These are phyloP conservation scores for Aphanomyces astaci DNA, from an alignment of 352 stramenopile genomes.

Conservation along the genomic window DNA sequence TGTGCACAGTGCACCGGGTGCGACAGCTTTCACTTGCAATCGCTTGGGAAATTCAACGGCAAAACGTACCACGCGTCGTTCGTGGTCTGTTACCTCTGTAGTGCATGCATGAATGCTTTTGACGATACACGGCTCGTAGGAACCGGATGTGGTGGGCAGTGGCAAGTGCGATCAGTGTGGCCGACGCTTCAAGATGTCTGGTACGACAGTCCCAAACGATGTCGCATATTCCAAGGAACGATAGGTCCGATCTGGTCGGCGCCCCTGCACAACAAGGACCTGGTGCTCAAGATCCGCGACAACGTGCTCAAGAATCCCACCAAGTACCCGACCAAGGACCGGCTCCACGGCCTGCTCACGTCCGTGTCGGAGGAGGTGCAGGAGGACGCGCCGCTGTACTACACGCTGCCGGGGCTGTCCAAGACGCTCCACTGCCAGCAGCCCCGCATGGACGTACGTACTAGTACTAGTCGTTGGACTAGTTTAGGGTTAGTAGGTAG, in stretches of 20 bases:
- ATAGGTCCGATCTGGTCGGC: conserved; percentile 96
- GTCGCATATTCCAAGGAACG: conserved; percentile 54
- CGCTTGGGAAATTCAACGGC: conserved; percentile 80
- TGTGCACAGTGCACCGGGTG: conserved; percentile 88
- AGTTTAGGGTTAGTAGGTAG: no score
- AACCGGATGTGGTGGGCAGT: background rate
- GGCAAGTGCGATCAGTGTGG: conserved; percentile 67
- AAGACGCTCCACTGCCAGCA: conserved; percentile 90
- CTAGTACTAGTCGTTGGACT: no score
- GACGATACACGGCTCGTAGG: background rate
- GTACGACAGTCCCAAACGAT: conserved; percentile 53
- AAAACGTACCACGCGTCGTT: conserved; percentile 77
- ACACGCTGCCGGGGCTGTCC: conserved; percentile 90
- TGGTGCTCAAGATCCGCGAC: conserved; percentile 77
- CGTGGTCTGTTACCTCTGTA: background rate
- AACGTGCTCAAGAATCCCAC: conserved; percentile 54
- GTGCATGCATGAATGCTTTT: no score
- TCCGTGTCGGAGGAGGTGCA: conserved; percentile 93
- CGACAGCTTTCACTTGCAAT: conserved; percentile 96
- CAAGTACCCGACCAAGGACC: conserved; percentile 84
- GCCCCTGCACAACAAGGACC: conserved; percentile 91
- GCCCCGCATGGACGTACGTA: conserved; percentile 70
- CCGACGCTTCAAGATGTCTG: conserved; percentile 79
- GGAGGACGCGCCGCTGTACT: conserved; percentile 95
- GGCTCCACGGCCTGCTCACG: conserved; percentile 92